These are phyloP conservation scores for Nitzschia palea DNA, from an alignment of 108 stramenopile genomes.

Conservation along the genomic window DNA sequence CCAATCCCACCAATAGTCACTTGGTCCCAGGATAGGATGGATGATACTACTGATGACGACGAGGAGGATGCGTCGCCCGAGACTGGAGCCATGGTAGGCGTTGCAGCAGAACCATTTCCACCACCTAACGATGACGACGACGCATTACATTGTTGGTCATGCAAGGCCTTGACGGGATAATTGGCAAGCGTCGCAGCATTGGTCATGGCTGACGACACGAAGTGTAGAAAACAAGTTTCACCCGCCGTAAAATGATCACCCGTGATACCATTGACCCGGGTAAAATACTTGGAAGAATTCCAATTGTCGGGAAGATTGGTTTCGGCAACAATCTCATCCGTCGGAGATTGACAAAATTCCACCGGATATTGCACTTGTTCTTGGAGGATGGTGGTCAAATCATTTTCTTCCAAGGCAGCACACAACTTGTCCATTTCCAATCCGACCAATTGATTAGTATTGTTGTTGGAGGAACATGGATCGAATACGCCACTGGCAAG, in stretches of 20 bases:
- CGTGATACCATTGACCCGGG: not conserved
- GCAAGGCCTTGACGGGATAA: not conserved
- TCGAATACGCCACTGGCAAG: not conserved
- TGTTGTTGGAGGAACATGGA: not conserved
- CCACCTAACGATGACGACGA: not conserved
- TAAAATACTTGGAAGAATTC: not conserved
- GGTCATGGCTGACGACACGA: not conserved
- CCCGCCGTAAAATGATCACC: not conserved
- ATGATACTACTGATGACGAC: no score
- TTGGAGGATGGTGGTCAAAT: slow-evolving; percentile 5
- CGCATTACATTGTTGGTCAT: not conserved
- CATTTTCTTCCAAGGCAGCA: slow-evolving; percentile 26
- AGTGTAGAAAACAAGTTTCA: not conserved
- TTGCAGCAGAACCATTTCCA: not conserved
- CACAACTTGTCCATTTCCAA: slow-evolving; percentile 25
- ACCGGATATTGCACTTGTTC: slow-evolving; percentile 19
- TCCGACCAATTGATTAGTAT: not conserved
- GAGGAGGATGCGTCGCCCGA: not conserved
- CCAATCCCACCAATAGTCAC: no score
- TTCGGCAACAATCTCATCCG: slow-evolving; percentile 18
- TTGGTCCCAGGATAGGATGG: no score
- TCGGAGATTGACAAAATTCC: slow-evolving; percentile 12
- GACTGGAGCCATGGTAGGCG: not conserved
- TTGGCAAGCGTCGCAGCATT: not conserved
- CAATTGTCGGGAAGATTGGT: slow-evolving; percentile 1